A percentile compares a stretch with the other conserved stretches of the same genome.
phyloP scores from a whole-genome alignment of 345 rosid species.

The Salix dunnii region DNA sequence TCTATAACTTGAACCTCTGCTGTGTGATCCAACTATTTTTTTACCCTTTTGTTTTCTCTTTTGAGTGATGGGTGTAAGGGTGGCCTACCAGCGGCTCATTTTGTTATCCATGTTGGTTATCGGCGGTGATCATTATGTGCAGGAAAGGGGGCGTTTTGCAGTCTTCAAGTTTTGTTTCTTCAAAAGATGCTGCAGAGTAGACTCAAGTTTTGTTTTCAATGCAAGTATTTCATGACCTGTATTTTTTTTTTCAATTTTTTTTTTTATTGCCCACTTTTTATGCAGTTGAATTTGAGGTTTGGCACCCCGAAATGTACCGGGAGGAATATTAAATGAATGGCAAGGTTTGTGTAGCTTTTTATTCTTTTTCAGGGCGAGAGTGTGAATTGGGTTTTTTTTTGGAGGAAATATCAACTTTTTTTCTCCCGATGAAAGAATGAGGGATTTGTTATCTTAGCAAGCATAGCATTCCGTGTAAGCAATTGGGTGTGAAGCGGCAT shows the following conservation, averaged over 20 bases:
- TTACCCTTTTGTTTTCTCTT: too few species aligned
- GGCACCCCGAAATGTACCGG: background rate
- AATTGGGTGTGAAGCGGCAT: too few species aligned
- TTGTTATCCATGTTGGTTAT: background rate
- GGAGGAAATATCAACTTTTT: too few species aligned
- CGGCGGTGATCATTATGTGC: background rate
- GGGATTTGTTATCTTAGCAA: too few species aligned
- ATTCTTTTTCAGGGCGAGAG: too few species aligned
- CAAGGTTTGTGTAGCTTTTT: background rate
- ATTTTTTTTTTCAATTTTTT: background rate
- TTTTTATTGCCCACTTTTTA: background rate
- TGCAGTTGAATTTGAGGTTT: background rate
- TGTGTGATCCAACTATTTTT: background rate
- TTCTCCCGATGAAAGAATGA: too few species aligned
- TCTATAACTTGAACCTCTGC: background rate
- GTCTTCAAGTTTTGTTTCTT: background rate
- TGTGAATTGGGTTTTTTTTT: too few species aligned
- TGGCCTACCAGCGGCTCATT: background rate
- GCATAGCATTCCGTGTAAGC: too few species aligned
- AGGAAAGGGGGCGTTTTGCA: background rate
- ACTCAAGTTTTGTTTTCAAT: background rate
- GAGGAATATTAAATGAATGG: background rate
- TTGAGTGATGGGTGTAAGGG: background rate
- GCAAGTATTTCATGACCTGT: background rate
- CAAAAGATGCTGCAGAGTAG: background rate